Base-by-base conservation (phyloP, 2,329 filamentous ascomycete species). In the Aspergillus calidoustus region DNA sequence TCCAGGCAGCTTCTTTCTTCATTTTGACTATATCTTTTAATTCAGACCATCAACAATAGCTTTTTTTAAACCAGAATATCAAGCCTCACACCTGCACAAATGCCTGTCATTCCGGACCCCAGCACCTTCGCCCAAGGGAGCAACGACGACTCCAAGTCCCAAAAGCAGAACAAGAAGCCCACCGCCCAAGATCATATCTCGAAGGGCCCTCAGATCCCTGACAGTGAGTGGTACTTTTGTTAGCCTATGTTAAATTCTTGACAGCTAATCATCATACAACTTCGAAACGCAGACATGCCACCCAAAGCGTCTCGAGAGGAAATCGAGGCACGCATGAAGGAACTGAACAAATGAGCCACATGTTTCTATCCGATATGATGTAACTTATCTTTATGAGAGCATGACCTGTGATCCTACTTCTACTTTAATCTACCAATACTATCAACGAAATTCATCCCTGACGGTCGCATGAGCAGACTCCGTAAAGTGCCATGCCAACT, bases 321-420 rank as follows among this genome's bases (percentile, higher is more conserved):
- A 71, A 84, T 89, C 57, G 80, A 83, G 70, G 87, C 84, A 13
- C 88, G 86, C 74, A 87, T 87, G 63, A 80, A 87, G 73, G 86
- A 86, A 70, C 69, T 92, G 75, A 91, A 91, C 81, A 87, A 89
- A 70, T 79, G 73, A 54, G 17, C 6, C 41, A 59, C 51, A 19
- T 22, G 38, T 15, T 51, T 41, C 38, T 44, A 34, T 23, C 41
- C 4, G 8, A 25, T 7, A 23, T 4, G n/a, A 15, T 46, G 5
- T 25, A 25, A 25, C n/a, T 51, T 19, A n/a, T 28, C n/a, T n/a
- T 17, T 22, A 46, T 8, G 46, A 48, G 22, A 13, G 46, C 11
- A 41, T 15, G 34, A 41, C 34, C 34, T 41, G 13, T 17, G 15
- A 15, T 41, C 34, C 11, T 41, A 41, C 34, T 15, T 15, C 13